Percentiles rank a stretch among this genome's conserved stretches.
Conservation (phyloP, 2,329 filamentous ascomycete genomes). For the Claviceps cyperi region DNA sequence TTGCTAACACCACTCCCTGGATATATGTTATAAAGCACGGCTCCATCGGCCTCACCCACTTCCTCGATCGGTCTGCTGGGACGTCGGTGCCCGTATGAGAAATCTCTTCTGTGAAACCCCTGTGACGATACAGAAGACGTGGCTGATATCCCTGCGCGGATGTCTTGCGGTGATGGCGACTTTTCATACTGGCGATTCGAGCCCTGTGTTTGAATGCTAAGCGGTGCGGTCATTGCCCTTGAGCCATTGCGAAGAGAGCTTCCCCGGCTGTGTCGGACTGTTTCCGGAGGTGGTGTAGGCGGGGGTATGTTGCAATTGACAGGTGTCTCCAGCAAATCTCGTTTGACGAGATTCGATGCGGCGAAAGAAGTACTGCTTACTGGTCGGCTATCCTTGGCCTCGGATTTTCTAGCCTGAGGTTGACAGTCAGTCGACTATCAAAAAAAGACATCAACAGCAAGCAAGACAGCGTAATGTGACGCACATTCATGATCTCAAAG, state of each 20-base stretch:
- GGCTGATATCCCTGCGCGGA: constrained; percentile 22
- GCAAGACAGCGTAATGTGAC: constrained; percentile 11
- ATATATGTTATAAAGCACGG: constrained; percentile 57
- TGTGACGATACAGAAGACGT: constrained; percentile 33
- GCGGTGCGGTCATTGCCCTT: constrained; percentile 46
- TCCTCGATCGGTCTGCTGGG: constrained; percentile 23
- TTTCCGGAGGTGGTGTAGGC: constrained; percentile 94
- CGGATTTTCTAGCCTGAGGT: constrained; percentile 32
- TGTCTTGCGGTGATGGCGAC: constrained; percentile 30
- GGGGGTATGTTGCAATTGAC: constrained; percentile 73
- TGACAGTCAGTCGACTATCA: constrained; percentile 7
- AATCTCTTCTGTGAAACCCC: constrained; percentile 27
- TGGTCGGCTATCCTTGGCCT: constrained; percentile 64
- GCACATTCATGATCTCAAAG: constrained; percentile 61
- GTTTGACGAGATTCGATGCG: constrained; percentile 84
- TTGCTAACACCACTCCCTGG: constrained; percentile 27
- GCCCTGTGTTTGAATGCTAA: constrained; percentile 45
- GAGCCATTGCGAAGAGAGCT: constrained; percentile 47
- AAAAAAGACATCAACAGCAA: not conserved
- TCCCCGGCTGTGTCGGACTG: constrained; percentile 50
- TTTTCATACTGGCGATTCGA: constrained; percentile 41
- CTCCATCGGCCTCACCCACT: constrained; percentile 49
- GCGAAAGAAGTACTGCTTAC: constrained; percentile 79
- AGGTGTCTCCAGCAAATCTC: constrained; percentile 68
- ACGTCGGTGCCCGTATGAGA: constrained; percentile 14